Conservation (phyloP, 139 green algal genomes). For the Klebsormidium nitens region DNA sequence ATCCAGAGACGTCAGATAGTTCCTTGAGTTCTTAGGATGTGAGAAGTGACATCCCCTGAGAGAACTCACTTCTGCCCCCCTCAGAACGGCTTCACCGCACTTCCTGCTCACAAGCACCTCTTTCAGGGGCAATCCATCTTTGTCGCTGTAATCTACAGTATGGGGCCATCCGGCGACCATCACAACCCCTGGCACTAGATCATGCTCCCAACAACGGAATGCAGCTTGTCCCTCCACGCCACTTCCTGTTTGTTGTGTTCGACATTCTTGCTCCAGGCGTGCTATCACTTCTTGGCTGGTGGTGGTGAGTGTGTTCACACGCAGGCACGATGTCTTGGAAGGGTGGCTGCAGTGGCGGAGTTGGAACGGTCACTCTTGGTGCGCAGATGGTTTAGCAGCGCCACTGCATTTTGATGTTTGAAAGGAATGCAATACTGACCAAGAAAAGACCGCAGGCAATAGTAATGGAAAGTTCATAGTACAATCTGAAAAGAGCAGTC, state of each 20-base stretch:
- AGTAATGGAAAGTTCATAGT: not conserved
- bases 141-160: slow-evolving; percentile 9
- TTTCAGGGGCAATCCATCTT: slow-evolving; percentile 21
- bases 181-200: slow-evolving; percentile 17
- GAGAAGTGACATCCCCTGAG: not conserved
- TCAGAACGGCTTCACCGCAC: slow-evolving; percentile 73
- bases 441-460: not conserved
- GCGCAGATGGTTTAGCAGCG: no score
- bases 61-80: slow-evolving; percentile 58
- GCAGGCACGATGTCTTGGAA: slow-evolving; percentile 1
- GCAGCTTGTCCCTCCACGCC: not conserved
- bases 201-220: slow-evolving; percentile 11
- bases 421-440: no score
- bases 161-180: slow-evolving; percentile 26
- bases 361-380: no score
- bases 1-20: not conserved
- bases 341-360: slow-evolving; percentile 23
- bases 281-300: slow-evolving; percentile 15
- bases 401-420: no score
- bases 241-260: not conserved
- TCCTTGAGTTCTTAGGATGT: not conserved
- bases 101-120: slow-evolving; percentile 70
- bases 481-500: not conserved
- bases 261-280: not conserved
- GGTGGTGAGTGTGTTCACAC: slow-evolving; percentile 19